Percentiles rank a stretch among this genome's conserved stretches.
These are phyloP conservation scores for Colletotrichum sp. DNA, from an alignment of 2,329 filamentous ascomycete species.

Conservation along the genomic window DNA sequence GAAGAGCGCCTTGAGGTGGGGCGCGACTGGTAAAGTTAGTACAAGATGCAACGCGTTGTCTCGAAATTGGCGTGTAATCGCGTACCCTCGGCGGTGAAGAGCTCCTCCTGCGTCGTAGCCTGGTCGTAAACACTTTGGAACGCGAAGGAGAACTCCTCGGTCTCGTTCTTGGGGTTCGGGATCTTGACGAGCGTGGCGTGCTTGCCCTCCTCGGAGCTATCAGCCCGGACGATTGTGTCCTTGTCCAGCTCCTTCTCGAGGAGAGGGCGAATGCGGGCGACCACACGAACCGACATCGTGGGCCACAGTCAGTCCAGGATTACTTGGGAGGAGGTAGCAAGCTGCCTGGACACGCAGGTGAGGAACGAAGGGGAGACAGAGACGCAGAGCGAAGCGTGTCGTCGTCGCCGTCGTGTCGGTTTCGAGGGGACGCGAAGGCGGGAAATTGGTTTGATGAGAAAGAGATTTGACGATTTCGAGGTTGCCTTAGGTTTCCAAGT, in stretches of 20 bases:
- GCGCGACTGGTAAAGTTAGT: slow-evolving; percentile 66
- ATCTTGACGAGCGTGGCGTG: slow-evolving; percentile 79
- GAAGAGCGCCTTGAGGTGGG: slow-evolving; percentile 91
- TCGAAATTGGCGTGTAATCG: slow-evolving; percentile 20
- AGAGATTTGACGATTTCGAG: background rate
- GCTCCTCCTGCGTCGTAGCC: slow-evolving; percentile 78
- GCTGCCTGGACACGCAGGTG: background rate
- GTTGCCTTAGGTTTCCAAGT: slow-evolving; percentile 7
- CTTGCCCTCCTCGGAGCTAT: slow-evolving; percentile 64
- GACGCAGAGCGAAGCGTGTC: background rate
- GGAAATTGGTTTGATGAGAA: background rate
- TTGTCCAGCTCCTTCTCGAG: slow-evolving; percentile 85
- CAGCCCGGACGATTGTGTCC: slow-evolving; percentile 81
- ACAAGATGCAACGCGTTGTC: background rate
- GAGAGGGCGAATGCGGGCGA: slow-evolving; percentile 88
- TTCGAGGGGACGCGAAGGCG: background rate
- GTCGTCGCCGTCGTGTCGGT: background rate
- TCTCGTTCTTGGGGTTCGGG: slow-evolving; percentile 90
- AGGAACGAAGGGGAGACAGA: background rate
- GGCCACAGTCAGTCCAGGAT: background rate
- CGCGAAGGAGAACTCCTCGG: slow-evolving; percentile 90
- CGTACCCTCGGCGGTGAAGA: slow-evolving; percentile 89
- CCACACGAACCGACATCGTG: slow-evolving; percentile 77
- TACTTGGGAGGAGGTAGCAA: background rate
- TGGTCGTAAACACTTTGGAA: slow-evolving; percentile 94